A percentile compares a stretch with the other conserved stretches of the same genome.
Evolutionary conservation across 345 rosid genomes (phyloP).

Genomic region (Boechera retrofracta): DNA sequence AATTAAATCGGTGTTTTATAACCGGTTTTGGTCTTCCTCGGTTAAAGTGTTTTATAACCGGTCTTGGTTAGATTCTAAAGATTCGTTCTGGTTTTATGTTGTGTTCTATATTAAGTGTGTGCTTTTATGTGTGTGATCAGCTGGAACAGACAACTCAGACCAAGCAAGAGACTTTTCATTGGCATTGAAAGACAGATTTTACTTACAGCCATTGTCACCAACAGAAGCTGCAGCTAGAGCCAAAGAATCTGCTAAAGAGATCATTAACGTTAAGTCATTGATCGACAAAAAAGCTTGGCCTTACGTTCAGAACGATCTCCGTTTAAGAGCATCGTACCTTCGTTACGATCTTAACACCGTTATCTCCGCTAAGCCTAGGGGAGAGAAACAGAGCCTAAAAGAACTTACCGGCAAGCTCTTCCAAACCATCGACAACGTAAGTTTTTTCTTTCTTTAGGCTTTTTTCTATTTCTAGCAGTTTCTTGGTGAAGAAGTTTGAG

Average conservation of each 20-base stretch:
- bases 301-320: conserved; percentile 84
- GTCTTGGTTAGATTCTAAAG: neutral
- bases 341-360: conserved; percentile 92
- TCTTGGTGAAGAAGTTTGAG: conserved; percentile 19
- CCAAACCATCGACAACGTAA: conserved; percentile 66
- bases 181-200: conserved; percentile 71
- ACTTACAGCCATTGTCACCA: conserved; percentile 73
- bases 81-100: neutral
- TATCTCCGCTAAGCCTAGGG: conserved; percentile 74
- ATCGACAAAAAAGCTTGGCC: conserved; percentile 99
- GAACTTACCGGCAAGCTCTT: conserved; percentile 87
- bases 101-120: neutral
- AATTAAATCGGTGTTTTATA: too few relatives aligned
- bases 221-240: conserved; percentile 74
- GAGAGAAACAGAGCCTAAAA: conserved; percentile 68
- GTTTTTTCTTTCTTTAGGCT: conserved; percentile 13
- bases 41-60: too few relatives aligned
- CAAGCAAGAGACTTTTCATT: conserved; percentile 74
- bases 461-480: neutral
- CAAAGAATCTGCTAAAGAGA: conserved; percentile 89
- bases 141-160: conserved; percentile 92
- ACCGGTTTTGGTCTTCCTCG: too few relatives aligned
- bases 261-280: conserved; percentile 67
- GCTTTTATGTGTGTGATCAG: conserved; percentile 52
- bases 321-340: conserved; percentile 70